Percentiles rank a stretch among this genome's conserved stretches.
phyloP scores from a whole-genome alignment of 257 asterid species.

The Handroanthus guayacan region DNA sequence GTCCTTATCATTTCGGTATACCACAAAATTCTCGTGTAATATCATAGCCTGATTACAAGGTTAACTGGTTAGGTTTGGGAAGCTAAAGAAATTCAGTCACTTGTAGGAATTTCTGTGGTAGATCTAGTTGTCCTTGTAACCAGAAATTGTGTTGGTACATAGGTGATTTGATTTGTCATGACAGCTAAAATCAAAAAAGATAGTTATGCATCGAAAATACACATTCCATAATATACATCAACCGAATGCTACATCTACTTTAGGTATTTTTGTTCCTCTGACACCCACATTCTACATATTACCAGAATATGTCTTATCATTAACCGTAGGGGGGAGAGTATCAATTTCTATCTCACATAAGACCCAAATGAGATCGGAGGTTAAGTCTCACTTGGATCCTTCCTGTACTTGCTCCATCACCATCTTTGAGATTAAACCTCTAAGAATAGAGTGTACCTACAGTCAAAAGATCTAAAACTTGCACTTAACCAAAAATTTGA shows the following conservation, averaged over 20 bases:
- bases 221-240: not conserved
- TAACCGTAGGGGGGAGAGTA: not conserved
- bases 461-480: conserved; percentile 13
- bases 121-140: not conserved
- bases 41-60: not conserved
- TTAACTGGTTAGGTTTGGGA: not conserved
- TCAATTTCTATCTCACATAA: not conserved
- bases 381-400: not conserved
- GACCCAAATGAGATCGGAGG: not conserved
- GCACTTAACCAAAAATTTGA: not conserved
- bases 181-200: not conserved
- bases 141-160: not conserved
- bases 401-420: conserved; percentile 2
- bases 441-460: too few species aligned
- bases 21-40: conserved; percentile 4
- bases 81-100: not conserved
- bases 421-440: not conserved
- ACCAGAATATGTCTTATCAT: not conserved
- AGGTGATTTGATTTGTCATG: not conserved
- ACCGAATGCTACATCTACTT: not conserved
- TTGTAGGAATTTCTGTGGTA: not conserved
- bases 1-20: not conserved
- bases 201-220: not conserved
- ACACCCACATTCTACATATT: not conserved
- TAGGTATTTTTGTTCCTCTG: not conserved